These are phyloP conservation scores for Pseudoneurospora amorphoporcata DNA, from an alignment of 495 filamentous ascomycete genomes.

Conservation along the genomic window DNA sequence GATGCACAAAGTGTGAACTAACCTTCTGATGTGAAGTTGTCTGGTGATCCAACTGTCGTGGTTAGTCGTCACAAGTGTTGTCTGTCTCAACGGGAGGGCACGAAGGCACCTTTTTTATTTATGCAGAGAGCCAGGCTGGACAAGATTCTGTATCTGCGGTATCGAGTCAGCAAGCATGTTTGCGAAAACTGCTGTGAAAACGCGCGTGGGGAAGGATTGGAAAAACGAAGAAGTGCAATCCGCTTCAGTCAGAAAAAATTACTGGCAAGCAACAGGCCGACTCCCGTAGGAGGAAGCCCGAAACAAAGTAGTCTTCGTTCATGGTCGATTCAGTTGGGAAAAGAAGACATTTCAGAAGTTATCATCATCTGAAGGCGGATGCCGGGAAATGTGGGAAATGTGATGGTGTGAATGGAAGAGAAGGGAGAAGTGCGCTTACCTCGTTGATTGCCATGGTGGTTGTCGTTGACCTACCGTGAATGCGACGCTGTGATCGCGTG, in stretches of 20 bases:
- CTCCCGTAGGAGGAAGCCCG: slow-evolving; percentile 54
- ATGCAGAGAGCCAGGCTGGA: neutral
- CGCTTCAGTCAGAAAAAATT: slow-evolving; percentile 65
- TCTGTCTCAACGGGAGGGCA: neutral
- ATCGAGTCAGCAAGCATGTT: neutral
- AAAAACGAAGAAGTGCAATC: slow-evolving; percentile 1
- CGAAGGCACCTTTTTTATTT: neutral
- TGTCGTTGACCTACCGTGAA: neutral
- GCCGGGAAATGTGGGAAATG: neutral
- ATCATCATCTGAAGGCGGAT: slow-evolving; percentile 62
- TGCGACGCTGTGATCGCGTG: neutral
- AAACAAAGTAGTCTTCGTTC: slow-evolving; percentile 63
- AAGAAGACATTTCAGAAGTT: slow-evolving; percentile 74
- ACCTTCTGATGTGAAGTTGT: slow-evolving; percentile 8
- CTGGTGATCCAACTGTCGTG: neutral
- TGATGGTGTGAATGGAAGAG: neutral
- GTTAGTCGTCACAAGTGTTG: neutral
- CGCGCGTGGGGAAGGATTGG: slow-evolving; percentile 4
- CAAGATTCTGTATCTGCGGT: neutral
- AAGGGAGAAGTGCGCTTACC: slow-evolving; percentile 13
- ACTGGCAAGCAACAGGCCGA: slow-evolving; percentile 96
- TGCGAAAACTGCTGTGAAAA: neutral
- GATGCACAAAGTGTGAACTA: slow-evolving; percentile 6
- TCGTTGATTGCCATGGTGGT: neutral
- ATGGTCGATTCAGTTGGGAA: slow-evolving; percentile 90